Evolutionary conservation across 768 basidiomycete genomes (phyloP).

Genomic region (Udeniomyces megalosporus): DNA sequence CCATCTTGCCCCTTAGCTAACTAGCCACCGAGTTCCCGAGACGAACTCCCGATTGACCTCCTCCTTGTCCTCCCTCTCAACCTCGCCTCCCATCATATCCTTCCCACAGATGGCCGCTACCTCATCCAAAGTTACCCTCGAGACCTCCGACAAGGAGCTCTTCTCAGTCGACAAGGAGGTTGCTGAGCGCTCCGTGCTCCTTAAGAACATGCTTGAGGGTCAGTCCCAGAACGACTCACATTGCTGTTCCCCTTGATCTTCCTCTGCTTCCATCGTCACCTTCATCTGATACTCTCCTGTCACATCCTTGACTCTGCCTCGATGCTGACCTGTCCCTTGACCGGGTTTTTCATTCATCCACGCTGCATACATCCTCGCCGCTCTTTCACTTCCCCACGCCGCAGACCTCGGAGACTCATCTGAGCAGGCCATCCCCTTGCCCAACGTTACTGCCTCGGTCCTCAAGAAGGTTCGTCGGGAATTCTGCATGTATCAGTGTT

Average conservation of each 20-base stretch:
- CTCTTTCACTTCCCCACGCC: neutral
- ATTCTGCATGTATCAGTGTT: neutral
- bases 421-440: conserved; percentile 83
- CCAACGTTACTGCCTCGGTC: conserved; percentile 82
- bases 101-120: neutral
- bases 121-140: conserved; percentile 47
- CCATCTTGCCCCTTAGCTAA: neutral
- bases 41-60: too few species aligned
- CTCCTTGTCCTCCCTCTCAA: neutral
- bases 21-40: neutral
- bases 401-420: conserved; percentile 74
- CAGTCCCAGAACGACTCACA: conserved; percentile 19
- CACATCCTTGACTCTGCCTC: neutral
- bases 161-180: conserved; percentile 88
- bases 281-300: neutral
- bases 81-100: neutral
- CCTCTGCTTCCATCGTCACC: neutral
- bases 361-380: neutral
- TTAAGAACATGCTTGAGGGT: conserved; percentile 99
- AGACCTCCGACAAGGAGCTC: conserved; percentile 88
- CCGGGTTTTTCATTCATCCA: too few species aligned
- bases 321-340: neutral
- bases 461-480: conserved; percentile 61
- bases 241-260: neutral
- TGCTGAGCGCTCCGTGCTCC: conserved; percentile 84